phyloP scores from a whole-genome alignment of 202 grass and related monocot genomes.

The Saccharum hybrid region DNA sequence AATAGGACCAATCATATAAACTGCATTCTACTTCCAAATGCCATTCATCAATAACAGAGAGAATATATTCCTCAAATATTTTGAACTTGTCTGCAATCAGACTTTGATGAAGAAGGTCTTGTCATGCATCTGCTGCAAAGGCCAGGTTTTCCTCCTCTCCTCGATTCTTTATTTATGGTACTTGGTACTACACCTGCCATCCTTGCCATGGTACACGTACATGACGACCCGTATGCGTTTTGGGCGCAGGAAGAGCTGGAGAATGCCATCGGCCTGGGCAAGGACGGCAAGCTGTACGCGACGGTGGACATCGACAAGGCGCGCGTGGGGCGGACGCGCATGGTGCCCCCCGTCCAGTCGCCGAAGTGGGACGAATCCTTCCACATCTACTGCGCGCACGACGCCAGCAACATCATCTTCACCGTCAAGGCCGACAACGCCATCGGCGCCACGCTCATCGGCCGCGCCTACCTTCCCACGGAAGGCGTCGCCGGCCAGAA shows the following conservation, averaged over 20 bases:
- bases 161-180: not conserved
- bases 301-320: slow-evolving; percentile 89
- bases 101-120: slow-evolving; percentile 53
- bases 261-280: slow-evolving; percentile 44
- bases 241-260: slow-evolving; percentile 15
- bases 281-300: slow-evolving; percentile 58
- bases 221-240: not conserved
- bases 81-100: slow-evolving; percentile 6
- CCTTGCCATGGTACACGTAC: not conserved
- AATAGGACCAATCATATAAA: not conserved
- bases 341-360: slow-evolving; percentile 13
- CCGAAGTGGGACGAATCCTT: slow-evolving; percentile 71
- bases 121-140: slow-evolving; percentile 67
- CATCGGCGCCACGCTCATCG: slow-evolving; percentile 67
- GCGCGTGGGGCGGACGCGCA: slow-evolving; percentile 64
- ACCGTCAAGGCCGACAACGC: slow-evolving; percentile 69
- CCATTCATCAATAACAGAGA: not conserved
- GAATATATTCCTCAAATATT: not conserved
- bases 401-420: slow-evolving; percentile 71
- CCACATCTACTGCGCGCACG: slow-evolving; percentile 85
- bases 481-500: not conserved
- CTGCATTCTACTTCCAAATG: slow-evolving; percentile 12
- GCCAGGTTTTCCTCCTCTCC: slow-evolving; percentile 48
- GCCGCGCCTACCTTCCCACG: slow-evolving; percentile 74
- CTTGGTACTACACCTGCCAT: not conserved